Conservation (phyloP, 2,329 filamentous ascomycete genomes). For the Bretziella fagacearum region DNA sequence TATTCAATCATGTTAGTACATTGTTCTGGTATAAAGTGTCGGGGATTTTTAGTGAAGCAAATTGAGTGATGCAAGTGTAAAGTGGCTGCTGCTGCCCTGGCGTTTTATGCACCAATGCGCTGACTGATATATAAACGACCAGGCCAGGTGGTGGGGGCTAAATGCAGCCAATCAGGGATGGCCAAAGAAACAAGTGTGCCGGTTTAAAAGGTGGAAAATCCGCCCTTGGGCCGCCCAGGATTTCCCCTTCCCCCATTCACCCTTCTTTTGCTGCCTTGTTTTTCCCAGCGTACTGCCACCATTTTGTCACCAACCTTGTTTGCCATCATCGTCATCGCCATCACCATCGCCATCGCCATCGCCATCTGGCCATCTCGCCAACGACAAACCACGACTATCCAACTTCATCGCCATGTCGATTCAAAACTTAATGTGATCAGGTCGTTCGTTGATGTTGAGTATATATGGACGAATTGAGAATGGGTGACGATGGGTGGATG, state of each 20-base stretch:
- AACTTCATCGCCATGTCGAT: too few relatives aligned
- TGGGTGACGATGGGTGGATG: too few relatives aligned
- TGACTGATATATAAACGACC: conserved; percentile 10
- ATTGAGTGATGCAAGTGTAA: not conserved
- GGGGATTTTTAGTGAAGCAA: not conserved
- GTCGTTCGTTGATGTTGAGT: too few relatives aligned
- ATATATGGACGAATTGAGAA: too few relatives aligned
- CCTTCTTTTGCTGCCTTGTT: not conserved
- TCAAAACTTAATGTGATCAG: too few relatives aligned
- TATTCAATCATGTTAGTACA: not conserved
- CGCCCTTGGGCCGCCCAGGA: conserved; percentile 6
- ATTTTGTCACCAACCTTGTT: not conserved
- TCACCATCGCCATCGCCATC: too few relatives aligned
- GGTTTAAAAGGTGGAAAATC: conserved; percentile 13
- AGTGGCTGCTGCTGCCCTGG: not conserved
- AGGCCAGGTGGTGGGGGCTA: not conserved
- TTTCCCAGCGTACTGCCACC: not conserved
- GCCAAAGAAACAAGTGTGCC: not conserved
- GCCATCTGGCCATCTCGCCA: too few relatives aligned
- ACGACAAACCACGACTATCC: too few relatives aligned
- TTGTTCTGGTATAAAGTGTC: not conserved
- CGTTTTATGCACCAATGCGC: conserved; percentile 12
- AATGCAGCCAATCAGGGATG: conserved; percentile 9
- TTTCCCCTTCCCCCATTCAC: conserved; percentile 10
- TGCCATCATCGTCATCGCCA: too few relatives aligned